These are phyloP conservation scores for Xylaria sp. DNA, from an alignment of 2,329 filamentous ascomycete genomes.

Conservation along the genomic window DNA sequence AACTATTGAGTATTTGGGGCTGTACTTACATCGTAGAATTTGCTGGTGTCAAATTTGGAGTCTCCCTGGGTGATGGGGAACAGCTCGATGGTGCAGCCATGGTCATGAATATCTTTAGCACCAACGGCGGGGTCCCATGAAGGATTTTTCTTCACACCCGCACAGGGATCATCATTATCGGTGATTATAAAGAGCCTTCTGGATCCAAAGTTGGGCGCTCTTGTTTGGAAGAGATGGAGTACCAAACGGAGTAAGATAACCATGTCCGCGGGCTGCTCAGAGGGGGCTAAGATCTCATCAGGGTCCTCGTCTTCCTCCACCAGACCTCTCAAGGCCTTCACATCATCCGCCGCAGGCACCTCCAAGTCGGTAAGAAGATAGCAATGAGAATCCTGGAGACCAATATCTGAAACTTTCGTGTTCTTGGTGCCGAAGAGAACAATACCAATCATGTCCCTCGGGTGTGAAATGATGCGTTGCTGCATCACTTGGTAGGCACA, in stretches of 20 bases:
- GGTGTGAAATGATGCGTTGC: constrained; percentile 96
- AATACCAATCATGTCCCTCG: constrained; percentile 97
- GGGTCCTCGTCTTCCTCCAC: constrained; percentile 82
- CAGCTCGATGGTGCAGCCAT: constrained; percentile 90
- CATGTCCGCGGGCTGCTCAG: constrained; percentile 79
- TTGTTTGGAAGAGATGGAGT: constrained; percentile 96
- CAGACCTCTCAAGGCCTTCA: constrained; percentile 80
- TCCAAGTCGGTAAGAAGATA: constrained; percentile 92
- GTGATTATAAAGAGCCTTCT: constrained; percentile 95
- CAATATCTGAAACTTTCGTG: constrained; percentile 59
- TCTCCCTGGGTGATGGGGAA: constrained; percentile 84
- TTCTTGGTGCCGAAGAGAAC: constrained; percentile 84
- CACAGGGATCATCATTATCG: constrained; percentile 89
- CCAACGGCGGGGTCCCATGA: constrained; percentile 83
- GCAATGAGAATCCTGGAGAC: constrained; percentile 82
- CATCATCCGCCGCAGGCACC: constrained; percentile 85
- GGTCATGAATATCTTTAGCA: constrained; percentile 94
- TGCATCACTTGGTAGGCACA: constrained; percentile 97
- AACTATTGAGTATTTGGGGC: not conserved
- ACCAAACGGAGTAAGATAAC: constrained; percentile 92
- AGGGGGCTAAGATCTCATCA: constrained; percentile 74
- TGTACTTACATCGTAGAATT: constrained; percentile 85
- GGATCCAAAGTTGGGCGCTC: constrained; percentile 93
- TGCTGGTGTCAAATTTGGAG: constrained; percentile 79
- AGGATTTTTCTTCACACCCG: constrained; percentile 77